phyloP scores from a whole-genome alignment of 1,139 yeast genomes.

The Nakaseomyces uthaithaninus region DNA sequence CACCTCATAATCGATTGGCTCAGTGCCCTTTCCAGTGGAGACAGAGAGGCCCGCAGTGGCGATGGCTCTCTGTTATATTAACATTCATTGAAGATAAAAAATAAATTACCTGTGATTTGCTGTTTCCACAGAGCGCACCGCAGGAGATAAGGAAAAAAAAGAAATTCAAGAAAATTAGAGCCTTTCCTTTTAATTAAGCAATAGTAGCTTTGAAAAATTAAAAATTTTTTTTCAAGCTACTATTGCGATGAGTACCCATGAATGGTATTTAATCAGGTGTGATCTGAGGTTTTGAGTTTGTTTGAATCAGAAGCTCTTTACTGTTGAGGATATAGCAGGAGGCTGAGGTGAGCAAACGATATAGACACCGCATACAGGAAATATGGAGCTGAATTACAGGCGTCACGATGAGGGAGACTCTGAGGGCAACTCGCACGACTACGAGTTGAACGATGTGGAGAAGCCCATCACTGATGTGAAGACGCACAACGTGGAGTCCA shows the following conservation, averaged over 20 bases:
- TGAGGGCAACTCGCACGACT: constrained; percentile 4
- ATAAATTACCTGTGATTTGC: too few relatives aligned
- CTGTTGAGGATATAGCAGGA: background rate
- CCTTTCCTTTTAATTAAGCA: too few relatives aligned
- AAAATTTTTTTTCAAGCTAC: background rate
- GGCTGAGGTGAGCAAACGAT: too few relatives aligned
- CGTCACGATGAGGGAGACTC: constrained; percentile 2
- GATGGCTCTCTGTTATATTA: too few relatives aligned
- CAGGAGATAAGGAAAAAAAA: too few relatives aligned
- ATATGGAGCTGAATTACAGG: constrained; percentile 6
- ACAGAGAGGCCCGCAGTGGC: too few relatives aligned
- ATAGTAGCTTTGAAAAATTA: background rate
- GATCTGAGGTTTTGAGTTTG: background rate
- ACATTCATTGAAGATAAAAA: too few relatives aligned
- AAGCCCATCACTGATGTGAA: constrained; percentile 2
- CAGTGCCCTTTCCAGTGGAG: too few relatives aligned
- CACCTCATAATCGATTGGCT: too few relatives aligned
- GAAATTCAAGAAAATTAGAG: too few relatives aligned
- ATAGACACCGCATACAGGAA: too few relatives aligned
- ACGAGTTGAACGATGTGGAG: constrained; percentile 5
- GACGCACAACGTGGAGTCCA: constrained; percentile 2
- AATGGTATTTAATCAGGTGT: too few relatives aligned
- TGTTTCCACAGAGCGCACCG: background rate
- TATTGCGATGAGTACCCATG: background rate
- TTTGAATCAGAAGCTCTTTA: background rate